Conservation (phyloP, 768 basidiomycete species). For the Tremella yokohamensis region DNA sequence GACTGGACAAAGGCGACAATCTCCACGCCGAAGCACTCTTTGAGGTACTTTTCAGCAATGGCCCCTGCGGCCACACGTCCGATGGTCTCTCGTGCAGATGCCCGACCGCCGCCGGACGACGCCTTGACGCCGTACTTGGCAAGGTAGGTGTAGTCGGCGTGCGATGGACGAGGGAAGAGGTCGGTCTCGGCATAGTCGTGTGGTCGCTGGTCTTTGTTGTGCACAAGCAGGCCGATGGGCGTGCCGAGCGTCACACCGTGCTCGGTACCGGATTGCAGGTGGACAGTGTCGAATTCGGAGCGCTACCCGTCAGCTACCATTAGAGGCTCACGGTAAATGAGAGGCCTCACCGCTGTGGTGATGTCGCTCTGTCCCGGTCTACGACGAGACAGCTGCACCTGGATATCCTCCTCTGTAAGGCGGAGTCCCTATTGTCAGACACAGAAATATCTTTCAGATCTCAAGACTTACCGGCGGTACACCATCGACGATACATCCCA, state of each 20-base stretch:
- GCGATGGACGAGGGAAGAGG: conserved; percentile 91
- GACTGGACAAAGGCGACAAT: conserved; percentile 96
- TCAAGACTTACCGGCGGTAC: conserved; percentile 75
- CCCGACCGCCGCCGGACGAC: conserved; percentile 90
- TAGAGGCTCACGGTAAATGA: no score
- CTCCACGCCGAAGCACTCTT: conserved; percentile 78
- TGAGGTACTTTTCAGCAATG: conserved; percentile 94
- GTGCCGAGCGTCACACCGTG: conserved; percentile 94
- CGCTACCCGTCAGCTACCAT: conserved; percentile 62
- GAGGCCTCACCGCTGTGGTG: conserved; percentile 86
- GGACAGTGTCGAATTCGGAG: conserved; percentile 91
- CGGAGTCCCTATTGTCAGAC: conserved; percentile 65
- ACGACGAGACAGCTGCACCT: conserved; percentile 82
- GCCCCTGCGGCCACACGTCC: conserved; percentile 98
- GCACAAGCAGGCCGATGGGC: conserved; percentile 92
- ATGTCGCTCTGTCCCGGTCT: conserved; percentile 94
- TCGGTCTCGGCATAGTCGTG: conserved; percentile 99
- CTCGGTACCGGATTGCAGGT: conserved; percentile 89
- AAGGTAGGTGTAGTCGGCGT: conserved; percentile 97
- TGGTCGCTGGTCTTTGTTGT: conserved; percentile 96
- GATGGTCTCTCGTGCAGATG: conserved; percentile 93
- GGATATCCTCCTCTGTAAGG: conserved; percentile 77
- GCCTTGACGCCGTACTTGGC: conserved; percentile 97
- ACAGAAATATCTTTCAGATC: neutral
- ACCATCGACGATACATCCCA: conserved; percentile 95